Conservation (phyloP, 2,329 filamentous ascomycete genomes). For the Eutypella sp. region DNA sequence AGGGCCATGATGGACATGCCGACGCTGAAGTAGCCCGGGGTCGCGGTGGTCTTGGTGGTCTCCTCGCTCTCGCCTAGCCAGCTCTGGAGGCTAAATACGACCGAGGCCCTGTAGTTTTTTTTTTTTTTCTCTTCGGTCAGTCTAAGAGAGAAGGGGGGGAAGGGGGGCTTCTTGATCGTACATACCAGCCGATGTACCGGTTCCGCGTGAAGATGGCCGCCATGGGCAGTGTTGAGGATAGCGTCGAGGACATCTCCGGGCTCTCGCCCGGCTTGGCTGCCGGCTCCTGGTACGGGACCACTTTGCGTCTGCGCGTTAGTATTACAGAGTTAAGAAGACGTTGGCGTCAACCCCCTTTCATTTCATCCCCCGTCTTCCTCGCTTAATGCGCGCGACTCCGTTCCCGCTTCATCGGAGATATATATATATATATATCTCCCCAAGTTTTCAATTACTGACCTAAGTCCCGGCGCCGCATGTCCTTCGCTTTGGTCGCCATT, state of each 20-base stretch:
- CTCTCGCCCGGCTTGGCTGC: constrained; percentile 54
- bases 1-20: constrained; percentile 71
- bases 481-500: background rate
- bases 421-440: too few relatives aligned
- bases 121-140: background rate
- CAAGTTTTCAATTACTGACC: background rate
- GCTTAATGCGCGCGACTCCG: too few relatives aligned
- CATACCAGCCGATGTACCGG: constrained; percentile 66
- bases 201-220: constrained; percentile 92
- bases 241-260: constrained; percentile 67
- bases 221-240: constrained; percentile 83
- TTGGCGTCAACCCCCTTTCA: background rate
- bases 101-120: constrained; percentile 54
- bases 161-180: constrained; percentile 2
- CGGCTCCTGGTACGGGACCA: constrained; percentile 83
- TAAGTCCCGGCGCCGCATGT: background rate
- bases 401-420: too few relatives aligned
- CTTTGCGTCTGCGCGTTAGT: constrained; percentile 39
- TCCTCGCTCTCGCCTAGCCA: constrained; percentile 74
- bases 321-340: background rate
- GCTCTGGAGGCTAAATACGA: constrained; percentile 68
- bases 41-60: constrained; percentile 56
- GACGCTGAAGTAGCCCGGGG: constrained; percentile 68
- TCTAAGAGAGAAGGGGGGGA: background rate
- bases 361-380: too few relatives aligned